Conservation (phyloP, 139 green algal genomes). For the Coelastrella sp. region DNA sequence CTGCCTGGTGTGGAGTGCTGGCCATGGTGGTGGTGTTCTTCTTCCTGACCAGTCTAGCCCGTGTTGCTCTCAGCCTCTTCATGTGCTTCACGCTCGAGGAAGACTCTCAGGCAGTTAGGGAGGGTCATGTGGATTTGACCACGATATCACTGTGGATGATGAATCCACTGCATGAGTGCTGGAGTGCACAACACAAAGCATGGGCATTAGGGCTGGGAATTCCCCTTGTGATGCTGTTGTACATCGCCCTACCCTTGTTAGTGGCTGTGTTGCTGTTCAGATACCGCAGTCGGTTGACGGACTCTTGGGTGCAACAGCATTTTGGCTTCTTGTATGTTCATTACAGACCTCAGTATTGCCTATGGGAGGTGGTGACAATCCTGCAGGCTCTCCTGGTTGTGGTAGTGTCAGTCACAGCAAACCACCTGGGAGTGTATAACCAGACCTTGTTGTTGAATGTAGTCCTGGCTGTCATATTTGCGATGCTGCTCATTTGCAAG, state of each 20-base stretch:
- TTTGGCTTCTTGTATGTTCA: constrained; percentile 52
- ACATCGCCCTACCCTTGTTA: constrained; percentile 3
- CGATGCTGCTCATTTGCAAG: constrained; percentile 38
- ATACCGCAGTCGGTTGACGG: neutral
- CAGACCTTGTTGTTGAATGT: constrained; percentile 29
- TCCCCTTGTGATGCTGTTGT: constrained; percentile 35
- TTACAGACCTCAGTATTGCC: constrained; percentile 23
- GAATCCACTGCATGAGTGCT: neutral
- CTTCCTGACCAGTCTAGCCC: neutral
- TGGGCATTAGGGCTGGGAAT: constrained; percentile 33
- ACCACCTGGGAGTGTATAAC: neutral
- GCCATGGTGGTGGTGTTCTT: constrained; percentile 19
- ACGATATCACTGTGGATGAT: neutral
- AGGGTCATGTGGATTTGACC: neutral
- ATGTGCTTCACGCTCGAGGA: constrained; percentile 21
- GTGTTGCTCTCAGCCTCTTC: neutral
- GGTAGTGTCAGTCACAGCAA: neutral
- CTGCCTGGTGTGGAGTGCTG: constrained; percentile 30
- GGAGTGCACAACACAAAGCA: neutral
- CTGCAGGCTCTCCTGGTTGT: constrained; percentile 1
- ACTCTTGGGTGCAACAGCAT: constrained; percentile 12
- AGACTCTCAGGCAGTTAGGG: neutral
- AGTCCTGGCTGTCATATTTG: constrained; percentile 20
- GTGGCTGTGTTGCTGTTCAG: constrained; percentile 42
- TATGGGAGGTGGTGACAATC: constrained; percentile 44